These are phyloP conservation scores for Hirsutella minnesotensis DNA, from an alignment of 2,329 filamentous ascomycete species.

Conservation along the genomic window DNA sequence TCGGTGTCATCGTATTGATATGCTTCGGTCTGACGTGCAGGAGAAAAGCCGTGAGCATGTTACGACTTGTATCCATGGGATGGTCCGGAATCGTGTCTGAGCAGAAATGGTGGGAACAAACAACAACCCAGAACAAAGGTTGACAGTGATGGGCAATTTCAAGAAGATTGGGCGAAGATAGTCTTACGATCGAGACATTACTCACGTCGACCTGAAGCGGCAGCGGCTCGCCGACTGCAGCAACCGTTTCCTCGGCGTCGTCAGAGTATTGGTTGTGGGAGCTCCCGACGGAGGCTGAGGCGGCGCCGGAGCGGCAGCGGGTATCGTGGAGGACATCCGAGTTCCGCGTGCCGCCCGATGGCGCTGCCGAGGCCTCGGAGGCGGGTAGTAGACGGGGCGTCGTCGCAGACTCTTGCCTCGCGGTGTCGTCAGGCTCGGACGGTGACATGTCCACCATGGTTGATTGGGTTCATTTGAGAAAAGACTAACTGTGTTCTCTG, in stretches of 20 bases:
- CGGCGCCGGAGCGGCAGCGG: neutral
- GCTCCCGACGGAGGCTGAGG: neutral
- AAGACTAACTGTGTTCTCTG: too few species aligned
- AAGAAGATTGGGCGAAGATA: too few species aligned
- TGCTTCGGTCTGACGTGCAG: slow-evolving; percentile 5
- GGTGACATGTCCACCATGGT: neutral
- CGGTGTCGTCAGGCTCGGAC: neutral
- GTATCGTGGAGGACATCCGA: neutral
- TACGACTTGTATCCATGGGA: too few species aligned
- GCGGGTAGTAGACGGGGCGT: neutral
- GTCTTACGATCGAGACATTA: too few species aligned
- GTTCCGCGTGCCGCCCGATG: neutral
- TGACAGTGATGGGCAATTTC: too few species aligned
- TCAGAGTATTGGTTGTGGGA: neutral
- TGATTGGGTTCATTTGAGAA: neutral
- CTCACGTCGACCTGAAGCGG: slow-evolving; percentile 15
- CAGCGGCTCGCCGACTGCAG: slow-evolving; percentile 7
- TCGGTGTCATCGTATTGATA: slow-evolving; percentile 8
- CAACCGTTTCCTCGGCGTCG: slow-evolving; percentile 1
- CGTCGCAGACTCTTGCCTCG: neutral
- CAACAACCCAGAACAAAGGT: neutral
- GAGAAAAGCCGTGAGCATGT: neutral
- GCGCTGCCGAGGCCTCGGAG: neutral
- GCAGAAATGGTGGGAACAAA: neutral
- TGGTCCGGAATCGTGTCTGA: too few species aligned